A percentile compares a stretch with the other conserved stretches of the same genome.
These are phyloP conservation scores for Amyloporia xantha DNA, from an alignment of 768 basidiomycete species.

Conservation along the genomic window DNA sequence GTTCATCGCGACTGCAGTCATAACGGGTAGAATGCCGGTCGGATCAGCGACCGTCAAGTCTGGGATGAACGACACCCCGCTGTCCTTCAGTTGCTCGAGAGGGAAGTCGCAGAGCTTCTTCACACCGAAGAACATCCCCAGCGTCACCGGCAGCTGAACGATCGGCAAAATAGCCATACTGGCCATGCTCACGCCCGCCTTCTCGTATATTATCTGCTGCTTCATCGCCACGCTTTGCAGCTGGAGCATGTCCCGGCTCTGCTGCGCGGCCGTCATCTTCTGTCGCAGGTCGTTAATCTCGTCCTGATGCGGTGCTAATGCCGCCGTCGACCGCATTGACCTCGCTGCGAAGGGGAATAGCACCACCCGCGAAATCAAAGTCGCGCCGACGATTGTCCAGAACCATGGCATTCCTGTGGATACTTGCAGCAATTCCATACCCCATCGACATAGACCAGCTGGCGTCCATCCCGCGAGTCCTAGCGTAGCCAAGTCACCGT, in stretches of 20 bases:
- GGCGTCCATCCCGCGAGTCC: constrained; percentile 62
- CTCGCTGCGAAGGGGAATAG: constrained; percentile 57
- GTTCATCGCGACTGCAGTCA: constrained; percentile 54
- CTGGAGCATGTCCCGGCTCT: constrained; percentile 31
- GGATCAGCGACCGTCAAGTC: constrained; percentile 81
- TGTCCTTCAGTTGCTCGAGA: constrained; percentile 66
- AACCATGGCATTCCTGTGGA: constrained; percentile 74
- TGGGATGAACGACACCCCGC: constrained; percentile 66
- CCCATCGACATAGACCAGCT: constrained; percentile 53
- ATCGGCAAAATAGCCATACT: constrained; percentile 50
- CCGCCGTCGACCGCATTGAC: constrained; percentile 50
- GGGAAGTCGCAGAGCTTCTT: constrained; percentile 66
- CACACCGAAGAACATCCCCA: constrained; percentile 81
- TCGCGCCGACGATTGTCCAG: constrained; percentile 67
- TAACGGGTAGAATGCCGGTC: constrained; percentile 62
- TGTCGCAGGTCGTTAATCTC: constrained; percentile 49
- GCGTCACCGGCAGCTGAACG: constrained; percentile 67
- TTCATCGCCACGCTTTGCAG: constrained; percentile 39
- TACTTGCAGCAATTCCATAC: constrained; percentile 65
- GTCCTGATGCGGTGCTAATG: constrained; percentile 52
- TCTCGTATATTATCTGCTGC: constrained; percentile 47
- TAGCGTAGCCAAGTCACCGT: constrained; percentile 65
- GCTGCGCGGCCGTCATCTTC: constrained; percentile 33
- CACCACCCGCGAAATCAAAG: constrained; percentile 51
- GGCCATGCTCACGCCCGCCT: constrained; percentile 57